A percentile compares a stretch with the other conserved stretches of the same genome.
phyloP scores from a whole-genome alignment of 108 stramenopile species.

The Pseudonitzschia delicatissima region DNA sequence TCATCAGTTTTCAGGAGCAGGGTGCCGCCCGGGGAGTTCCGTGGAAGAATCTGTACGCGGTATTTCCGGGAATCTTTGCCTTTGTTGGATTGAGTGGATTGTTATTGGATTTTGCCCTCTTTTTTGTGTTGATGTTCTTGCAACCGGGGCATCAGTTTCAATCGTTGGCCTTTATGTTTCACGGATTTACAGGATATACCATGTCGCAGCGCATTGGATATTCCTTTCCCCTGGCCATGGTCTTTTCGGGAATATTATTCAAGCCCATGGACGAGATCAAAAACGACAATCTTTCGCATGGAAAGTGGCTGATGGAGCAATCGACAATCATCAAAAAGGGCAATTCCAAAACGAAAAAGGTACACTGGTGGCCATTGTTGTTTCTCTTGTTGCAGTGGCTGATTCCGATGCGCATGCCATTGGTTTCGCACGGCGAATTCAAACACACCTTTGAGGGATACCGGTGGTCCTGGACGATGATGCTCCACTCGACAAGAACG shows the following conservation, averaged over 20 bases:
- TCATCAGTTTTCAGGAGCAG: background rate
- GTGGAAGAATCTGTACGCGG: background rate
- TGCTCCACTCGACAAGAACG: background rate
- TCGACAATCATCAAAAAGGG: background rate
- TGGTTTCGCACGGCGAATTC: background rate
- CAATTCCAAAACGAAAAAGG: background rate
- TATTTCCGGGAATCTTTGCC: background rate
- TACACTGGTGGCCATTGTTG: background rate
- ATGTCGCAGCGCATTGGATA: constrained; percentile 6
- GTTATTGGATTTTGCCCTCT: background rate
- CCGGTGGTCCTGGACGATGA: constrained; percentile 12
- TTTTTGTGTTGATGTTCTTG: background rate
- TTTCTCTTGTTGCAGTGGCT: constrained; percentile 2
- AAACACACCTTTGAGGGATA: constrained; percentile 6
- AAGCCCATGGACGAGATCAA: background rate
- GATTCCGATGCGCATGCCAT: constrained; percentile 11
- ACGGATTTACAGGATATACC: constrained; percentile 5
- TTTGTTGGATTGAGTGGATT: background rate
- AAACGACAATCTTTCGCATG: background rate
- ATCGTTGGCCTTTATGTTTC: background rate
- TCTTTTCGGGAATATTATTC: background rate
- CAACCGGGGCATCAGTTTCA: background rate
- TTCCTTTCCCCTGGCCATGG: constrained; percentile 5
- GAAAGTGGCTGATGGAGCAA: background rate
- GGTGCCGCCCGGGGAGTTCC: constrained; percentile 1